These are phyloP conservation scores for Ulvella scutata DNA, from an alignment of 139 green algal species.

Conservation along the genomic window DNA sequence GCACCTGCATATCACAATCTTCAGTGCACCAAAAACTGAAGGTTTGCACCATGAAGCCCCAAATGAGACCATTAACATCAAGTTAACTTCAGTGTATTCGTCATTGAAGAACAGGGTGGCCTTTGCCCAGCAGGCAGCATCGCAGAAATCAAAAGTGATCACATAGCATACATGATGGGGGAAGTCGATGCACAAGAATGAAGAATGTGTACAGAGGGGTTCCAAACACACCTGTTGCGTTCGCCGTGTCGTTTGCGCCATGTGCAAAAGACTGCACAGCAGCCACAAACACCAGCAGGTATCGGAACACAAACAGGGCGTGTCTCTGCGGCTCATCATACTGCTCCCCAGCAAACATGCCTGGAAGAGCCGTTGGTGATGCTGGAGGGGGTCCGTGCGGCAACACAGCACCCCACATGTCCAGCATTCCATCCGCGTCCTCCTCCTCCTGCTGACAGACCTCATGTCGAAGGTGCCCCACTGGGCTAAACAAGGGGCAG, in stretches of 20 bases:
- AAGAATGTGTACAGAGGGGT: not conserved
- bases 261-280: slow-evolving; percentile 2
- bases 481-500: too few species aligned
- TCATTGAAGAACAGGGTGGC: too few species aligned
- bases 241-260: slow-evolving; percentile 23
- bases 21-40: not conserved
- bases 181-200: too few species aligned
- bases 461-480: too few species aligned
- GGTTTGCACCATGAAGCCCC: not conserved
- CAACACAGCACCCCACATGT: not conserved
- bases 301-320: slow-evolving; percentile 6
- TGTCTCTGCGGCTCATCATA: not conserved
- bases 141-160: too few species aligned
- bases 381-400: not conserved
- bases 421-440: not conserved
- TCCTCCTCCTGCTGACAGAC: not conserved
- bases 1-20: not conserved
- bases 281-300: slow-evolving; percentile 12
- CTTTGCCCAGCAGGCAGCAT: too few species aligned
- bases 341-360: too few species aligned
- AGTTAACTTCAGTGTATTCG: too few species aligned
- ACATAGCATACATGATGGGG: too few species aligned
- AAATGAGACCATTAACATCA: too few species aligned
- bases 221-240: slow-evolving; percentile 16
- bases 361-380: not conserved